phyloP scores from a whole-genome alignment of 2,329 filamentous ascomycete genomes.

The Colletotrichum somersetense region DNA sequence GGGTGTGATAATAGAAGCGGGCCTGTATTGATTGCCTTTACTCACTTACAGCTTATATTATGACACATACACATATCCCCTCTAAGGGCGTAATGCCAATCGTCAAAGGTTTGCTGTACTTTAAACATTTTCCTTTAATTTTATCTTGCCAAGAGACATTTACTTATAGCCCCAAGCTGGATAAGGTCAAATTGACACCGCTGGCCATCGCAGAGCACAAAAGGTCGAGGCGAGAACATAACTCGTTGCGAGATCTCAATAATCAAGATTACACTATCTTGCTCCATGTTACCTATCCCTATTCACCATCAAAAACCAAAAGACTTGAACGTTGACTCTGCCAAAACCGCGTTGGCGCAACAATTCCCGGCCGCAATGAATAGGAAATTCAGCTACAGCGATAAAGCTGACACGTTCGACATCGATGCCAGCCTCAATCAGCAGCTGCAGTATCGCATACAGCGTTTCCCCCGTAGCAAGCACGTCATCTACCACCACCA shows the following conservation, averaged over 20 bases:
- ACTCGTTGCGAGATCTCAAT: too few species aligned
- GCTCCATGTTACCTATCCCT: neutral
- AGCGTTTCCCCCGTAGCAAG: conserved; percentile 69
- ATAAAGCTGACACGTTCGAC: conserved; percentile 58
- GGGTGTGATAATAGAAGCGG: neutral
- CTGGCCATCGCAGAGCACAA: too few species aligned
- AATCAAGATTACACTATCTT: neutral
- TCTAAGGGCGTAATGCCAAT: too few species aligned
- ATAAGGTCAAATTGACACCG: too few species aligned
- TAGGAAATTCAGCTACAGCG: conserved; percentile 69
- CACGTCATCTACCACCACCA: conserved; percentile 73
- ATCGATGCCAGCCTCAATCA: conserved; percentile 58
- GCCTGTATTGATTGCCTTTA: neutral
- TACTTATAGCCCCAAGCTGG: too few species aligned
- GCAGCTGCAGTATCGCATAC: conserved; percentile 63
- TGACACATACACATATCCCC: neutral
- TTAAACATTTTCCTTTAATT: too few species aligned
- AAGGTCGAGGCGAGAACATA: too few species aligned
- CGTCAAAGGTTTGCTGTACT: too few species aligned
- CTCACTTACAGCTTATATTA: neutral
- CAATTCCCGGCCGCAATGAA: conserved; percentile 63
- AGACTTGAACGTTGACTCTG: conserved; percentile 63
- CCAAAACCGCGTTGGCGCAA: conserved; percentile 64
- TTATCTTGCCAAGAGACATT: too few species aligned
- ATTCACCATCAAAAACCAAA: conserved; percentile 52